phyloP scores from a whole-genome alignment of 441 rosid species.

The Brassica balearica region DNA sequence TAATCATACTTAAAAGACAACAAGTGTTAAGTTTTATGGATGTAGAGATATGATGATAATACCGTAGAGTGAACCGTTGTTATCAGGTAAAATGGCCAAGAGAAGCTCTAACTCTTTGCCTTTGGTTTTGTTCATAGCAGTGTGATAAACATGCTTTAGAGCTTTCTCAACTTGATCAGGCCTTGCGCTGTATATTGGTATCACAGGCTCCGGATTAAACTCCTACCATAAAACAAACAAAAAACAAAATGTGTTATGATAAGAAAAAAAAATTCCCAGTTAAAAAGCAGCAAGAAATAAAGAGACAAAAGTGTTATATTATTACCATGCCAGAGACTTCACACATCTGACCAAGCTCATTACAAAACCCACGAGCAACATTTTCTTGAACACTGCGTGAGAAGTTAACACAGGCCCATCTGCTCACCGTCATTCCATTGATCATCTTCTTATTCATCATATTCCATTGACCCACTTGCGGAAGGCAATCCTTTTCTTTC shows the following conservation, averaged over 20 bases:
- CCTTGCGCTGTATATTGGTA: slow-evolving; percentile 82
- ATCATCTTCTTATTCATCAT: slow-evolving; percentile 99
- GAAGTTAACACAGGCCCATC: slow-evolving; percentile 97
- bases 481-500: slow-evolving; percentile 94
- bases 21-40: neutral
- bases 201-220: slow-evolving; percentile 88
- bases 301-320: neutral
- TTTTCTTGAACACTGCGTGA: slow-evolving; percentile 94
- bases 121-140: slow-evolving; percentile 81
- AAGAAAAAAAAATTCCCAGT: neutral
- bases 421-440: slow-evolving; percentile 89
- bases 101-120: slow-evolving; percentile 97
- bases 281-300: neutral
- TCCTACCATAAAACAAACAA: slow-evolving; percentile 54
- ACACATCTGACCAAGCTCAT: slow-evolving; percentile 95
- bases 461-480: slow-evolving; percentile 99
- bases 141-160: slow-evolving; percentile 82
- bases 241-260: neutral
- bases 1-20: no score
- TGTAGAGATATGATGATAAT: slow-evolving; percentile 45
- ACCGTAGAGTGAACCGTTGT: slow-evolving; percentile 96
- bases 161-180: slow-evolving; percentile 99
- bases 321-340: slow-evolving; percentile 97
- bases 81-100: slow-evolving; percentile 91
- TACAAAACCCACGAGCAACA: slow-evolving; percentile 88